Conservation (phyloP, 768 basidiomycete species). For the Coprinopsis strossmayeri region DNA sequence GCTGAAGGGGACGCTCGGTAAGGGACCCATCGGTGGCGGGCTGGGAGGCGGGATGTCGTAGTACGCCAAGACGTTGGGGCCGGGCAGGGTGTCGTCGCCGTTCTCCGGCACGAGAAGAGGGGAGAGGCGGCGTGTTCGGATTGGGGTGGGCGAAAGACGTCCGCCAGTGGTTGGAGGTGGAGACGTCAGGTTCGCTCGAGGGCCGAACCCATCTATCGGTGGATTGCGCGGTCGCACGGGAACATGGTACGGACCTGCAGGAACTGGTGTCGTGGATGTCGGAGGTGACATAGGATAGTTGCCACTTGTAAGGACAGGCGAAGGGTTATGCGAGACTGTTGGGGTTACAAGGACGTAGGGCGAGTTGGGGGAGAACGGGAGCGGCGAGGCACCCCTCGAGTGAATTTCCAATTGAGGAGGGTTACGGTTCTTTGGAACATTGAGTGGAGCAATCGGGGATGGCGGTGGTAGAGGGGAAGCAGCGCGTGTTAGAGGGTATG, state of each 20-base stretch:
- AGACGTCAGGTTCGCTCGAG: constrained; percentile 6
- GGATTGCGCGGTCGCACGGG: constrained; percentile 15
- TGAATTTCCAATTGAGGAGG: background rate
- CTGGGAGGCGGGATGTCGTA: constrained; percentile 47
- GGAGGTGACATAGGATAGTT: constrained; percentile 11
- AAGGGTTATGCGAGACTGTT: constrained; percentile 12
- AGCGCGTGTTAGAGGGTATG: constrained; percentile 10
- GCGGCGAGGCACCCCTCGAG: constrained; percentile 1
- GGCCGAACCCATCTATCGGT: constrained; percentile 16
- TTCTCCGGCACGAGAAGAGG: constrained; percentile 4
- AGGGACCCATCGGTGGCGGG: constrained; percentile 39
- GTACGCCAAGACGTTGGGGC: constrained; percentile 36
- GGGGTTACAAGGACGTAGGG: constrained; percentile 12
- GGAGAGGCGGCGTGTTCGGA: background rate
- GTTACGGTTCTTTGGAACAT: background rate
- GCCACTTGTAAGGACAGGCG: constrained; percentile 4
- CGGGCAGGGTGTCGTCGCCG: constrained; percentile 17
- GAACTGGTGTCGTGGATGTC: background rate
- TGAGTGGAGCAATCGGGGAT: constrained; percentile 6
- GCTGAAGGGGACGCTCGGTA: constrained; percentile 29
- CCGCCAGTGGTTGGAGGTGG: background rate
- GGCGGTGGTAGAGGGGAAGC: background rate
- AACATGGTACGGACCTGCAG: constrained; percentile 1
- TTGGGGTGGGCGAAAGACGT: constrained; percentile 12
- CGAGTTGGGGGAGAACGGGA: constrained; percentile 11